Evolutionary conservation across 2,329 filamentous ascomycete genomes (phyloP).

Genomic region (Podosphaera fusca): DNA sequence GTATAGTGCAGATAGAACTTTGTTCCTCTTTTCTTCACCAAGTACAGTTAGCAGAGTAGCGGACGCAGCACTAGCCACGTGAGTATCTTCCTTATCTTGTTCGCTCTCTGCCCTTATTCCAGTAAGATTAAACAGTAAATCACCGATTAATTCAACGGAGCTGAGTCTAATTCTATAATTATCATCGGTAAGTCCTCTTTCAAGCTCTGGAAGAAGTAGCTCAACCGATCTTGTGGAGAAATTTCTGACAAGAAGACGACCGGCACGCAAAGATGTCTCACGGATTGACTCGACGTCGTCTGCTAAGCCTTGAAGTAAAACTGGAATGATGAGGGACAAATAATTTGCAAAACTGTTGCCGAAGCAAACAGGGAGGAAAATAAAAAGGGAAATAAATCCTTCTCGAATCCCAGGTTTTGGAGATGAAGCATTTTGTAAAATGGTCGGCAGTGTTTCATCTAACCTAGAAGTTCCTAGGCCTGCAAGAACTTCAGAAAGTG

Average conservation of each 20-base stretch:
- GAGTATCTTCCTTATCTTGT: slow-evolving; percentile 58
- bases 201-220: slow-evolving; percentile 76
- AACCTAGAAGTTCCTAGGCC: slow-evolving; percentile 78
- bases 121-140: slow-evolving; percentile 90
- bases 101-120: slow-evolving; percentile 68
- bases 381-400: slow-evolving; percentile 98
- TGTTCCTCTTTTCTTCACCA: slow-evolving; percentile 89
- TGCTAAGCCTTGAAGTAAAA: slow-evolving; percentile 79
- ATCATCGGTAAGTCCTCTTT: slow-evolving; percentile 90
- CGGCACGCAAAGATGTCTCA: slow-evolving; percentile 85
- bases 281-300: slow-evolving; percentile 93
- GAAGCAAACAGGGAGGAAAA: slow-evolving; percentile 96
- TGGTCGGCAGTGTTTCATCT: slow-evolving; percentile 88
- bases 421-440: slow-evolving; percentile 86
- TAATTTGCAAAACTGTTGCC: slow-evolving; percentile 97
- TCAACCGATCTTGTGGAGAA: slow-evolving; percentile 91
- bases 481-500: slow-evolving; percentile 84
- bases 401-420: slow-evolving; percentile 77
- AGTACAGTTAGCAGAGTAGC: slow-evolving; percentile 85
- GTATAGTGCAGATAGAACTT: slow-evolving; percentile 88
- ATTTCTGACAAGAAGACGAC: slow-evolving; percentile 89
- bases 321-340: slow-evolving; percentile 81
- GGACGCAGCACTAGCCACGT: slow-evolving; percentile 49
- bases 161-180: slow-evolving; percentile 95
- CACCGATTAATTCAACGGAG: slow-evolving; percentile 90